Base-by-base conservation (phyloP, 2,329 filamentous ascomycete genomes). In the Venturia oleaginea region DNA sequence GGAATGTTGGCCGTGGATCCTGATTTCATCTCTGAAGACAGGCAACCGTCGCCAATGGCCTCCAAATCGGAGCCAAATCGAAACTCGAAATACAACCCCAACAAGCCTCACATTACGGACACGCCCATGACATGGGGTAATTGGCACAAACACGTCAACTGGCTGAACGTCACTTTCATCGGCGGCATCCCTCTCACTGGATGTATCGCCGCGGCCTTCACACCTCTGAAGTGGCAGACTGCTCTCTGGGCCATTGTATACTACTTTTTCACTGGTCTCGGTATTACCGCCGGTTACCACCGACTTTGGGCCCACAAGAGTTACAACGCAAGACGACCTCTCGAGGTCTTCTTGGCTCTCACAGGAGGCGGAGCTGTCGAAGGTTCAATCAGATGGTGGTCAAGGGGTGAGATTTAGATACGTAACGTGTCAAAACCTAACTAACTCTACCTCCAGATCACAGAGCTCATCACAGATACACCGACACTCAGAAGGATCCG, bases 131-230 rank as follows among this genome's bases (percentile, higher is more conserved):
- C 91, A 67, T 83, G 83, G 78, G 78, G 81, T 69, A 96, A 96
- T 81, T 94, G 90, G 90, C 87, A 92, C 79, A 88, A 93, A 79
- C 92, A 96, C 74, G 84, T 96, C 81, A 92, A 96, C 83, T 96
- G 92, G 91, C 83, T 96, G 70, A 92, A 96, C 79, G 86, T 90
- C 67, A 84, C 81, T 69, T 84, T 96, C 76, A 93, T 96, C 75
- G 77, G 95, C 69, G 81, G 88, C 68, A 82, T 96, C 57, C 92
- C 92, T 42, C 67, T 93, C 59, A 80, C 85, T 67, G 92, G 92
- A 67, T 84, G 89, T 74, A 77, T 94, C 70, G 83, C 86, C 65
- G 83, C 92, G 65, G 87, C 90, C 78, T 96, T 88, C 87, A 88
- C 91, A 46, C 90, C 91, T 64, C 78, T 94, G 60, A 83, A 86